Evolutionary conservation across 257 asterid genomes (phyloP).

Genomic region (Solanum phureja): DNA sequence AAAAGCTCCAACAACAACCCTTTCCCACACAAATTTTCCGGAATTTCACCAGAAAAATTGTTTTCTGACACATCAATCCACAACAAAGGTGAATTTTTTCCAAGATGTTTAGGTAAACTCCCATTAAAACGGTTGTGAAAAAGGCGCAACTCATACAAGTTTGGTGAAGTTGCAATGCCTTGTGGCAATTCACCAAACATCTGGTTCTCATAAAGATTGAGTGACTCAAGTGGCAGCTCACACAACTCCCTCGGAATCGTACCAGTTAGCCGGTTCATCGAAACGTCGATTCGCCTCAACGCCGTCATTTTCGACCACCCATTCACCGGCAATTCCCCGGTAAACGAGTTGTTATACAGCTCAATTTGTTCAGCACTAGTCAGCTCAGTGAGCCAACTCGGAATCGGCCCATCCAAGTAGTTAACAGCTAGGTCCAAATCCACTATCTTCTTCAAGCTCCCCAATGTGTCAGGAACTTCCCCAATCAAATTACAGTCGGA

Average conservation of each 20-base stretch:
- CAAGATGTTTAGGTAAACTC: conserved; percentile 51
- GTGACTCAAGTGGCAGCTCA: conserved; percentile 77
- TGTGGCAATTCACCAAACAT: conserved; percentile 60
- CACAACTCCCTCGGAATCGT: conserved; percentile 73
- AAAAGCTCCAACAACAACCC: conserved; percentile 61
- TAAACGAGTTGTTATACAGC: conserved; percentile 79
- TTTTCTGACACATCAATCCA: conserved; percentile 89
- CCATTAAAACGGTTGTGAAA: conserved; percentile 67
- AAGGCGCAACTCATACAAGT: conserved; percentile 75
- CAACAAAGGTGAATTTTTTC: conserved; percentile 56
- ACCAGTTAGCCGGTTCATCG: conserved; percentile 80
- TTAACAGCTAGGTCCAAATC: conserved; percentile 83
- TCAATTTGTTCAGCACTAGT: conserved; percentile 65
- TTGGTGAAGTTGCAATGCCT: conserved; percentile 60
- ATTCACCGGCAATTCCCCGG: conserved; percentile 57
- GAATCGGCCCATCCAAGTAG: conserved; percentile 53
- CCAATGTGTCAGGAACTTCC: conserved; percentile 68
- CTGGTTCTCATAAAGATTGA: conserved; percentile 72
- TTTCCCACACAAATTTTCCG: conserved; percentile 44
- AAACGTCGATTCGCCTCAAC: conserved; percentile 66
- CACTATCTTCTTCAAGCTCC: conserved; percentile 46
- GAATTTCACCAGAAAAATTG: conserved; percentile 57
- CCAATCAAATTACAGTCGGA: conserved; percentile 67
- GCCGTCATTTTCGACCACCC: conserved; percentile 91
- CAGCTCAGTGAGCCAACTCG: conserved; percentile 60